Conservation (phyloP, 108 stramenopile species). For the Nitzschia putrida region DNA sequence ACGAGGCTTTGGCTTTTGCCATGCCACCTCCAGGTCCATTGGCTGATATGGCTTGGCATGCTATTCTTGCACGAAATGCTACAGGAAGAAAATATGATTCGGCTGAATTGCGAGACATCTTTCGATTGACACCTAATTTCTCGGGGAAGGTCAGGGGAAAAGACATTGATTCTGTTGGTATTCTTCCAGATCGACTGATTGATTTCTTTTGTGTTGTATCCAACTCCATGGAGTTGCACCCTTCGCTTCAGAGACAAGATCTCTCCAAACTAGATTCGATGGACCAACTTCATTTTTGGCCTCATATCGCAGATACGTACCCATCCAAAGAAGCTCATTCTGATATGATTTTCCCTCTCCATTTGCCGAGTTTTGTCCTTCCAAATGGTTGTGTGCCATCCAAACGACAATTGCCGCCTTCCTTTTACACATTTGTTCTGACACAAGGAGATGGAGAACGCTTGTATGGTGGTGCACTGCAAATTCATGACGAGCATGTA, state of each 20-base stretch:
- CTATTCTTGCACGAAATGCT: conserved; percentile 28
- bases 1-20: conserved; percentile 57
- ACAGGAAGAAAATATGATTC: conserved; percentile 18
- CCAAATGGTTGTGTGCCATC: conserved; percentile 67
- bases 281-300: conserved; percentile 53
- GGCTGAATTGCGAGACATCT: conserved; percentile 18
- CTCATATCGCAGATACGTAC: conserved; percentile 67
- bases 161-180: not conserved
- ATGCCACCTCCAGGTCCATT: conserved; percentile 49
- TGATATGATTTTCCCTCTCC: conserved; percentile 72
- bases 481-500: conserved; percentile 64
- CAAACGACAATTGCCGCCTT: conserved; percentile 48
- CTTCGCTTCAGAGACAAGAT: conserved; percentile 9
- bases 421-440: conserved; percentile 77
- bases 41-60: conserved; percentile 38
- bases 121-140: conserved; percentile 6
- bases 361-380: conserved; percentile 67
- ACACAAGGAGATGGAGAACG: conserved; percentile 64
- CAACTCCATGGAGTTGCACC: conserved; percentile 33
- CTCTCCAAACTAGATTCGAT: conserved; percentile 28
- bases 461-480: conserved; percentile 72
- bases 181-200: conserved; percentile 51
- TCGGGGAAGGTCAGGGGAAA: not conserved
- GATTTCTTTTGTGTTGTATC: conserved; percentile 69
- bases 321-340: conserved; percentile 47